Evolutionary conservation across 2,329 filamentous ascomycete species (phyloP), one percentile per base, ranked within the genome.

Genomic region (Byssoonygena ceratinophila): DNA sequence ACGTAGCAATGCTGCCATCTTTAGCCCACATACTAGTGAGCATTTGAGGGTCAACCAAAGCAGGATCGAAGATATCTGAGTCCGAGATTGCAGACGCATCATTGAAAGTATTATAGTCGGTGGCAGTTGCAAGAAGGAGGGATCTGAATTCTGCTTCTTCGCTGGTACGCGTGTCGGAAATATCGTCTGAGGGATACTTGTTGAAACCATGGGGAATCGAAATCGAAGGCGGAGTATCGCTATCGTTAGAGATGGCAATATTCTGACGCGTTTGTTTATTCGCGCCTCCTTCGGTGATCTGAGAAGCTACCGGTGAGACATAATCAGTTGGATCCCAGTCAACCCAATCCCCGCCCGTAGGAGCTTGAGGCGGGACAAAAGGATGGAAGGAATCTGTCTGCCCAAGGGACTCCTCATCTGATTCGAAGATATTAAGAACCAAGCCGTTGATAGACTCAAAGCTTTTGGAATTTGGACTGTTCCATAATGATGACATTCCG

Each of bases 281-380:
- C n/a, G 41, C 23, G 25, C n/a, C 12, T 31, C 43, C 23, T 22
- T 47, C 31, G 12, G 41, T 12, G 18, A 14, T 2, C 16, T 34
- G 39, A 4, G 32, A 31, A 18, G 23, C 60, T 29, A 52, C 50
- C 0, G 64, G 63, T 27, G 67, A 68, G n/a, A 65, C 58, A 31
- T 64, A 68, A 51, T 67, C 61, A 1, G 63, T 61, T 27, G 64
- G 63, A 27, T 69, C 59, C 68, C 68, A 70, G 51, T 69, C 65
- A 1, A 61, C 59, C 68, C 68, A 71, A 56, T 61, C 61, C 29
- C 59, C 59, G 47, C 56, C 58, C 11, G 55, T 45, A 11, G 54
- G 53, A 41, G 55, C 57, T 44, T 65, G 63, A 14, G 57, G 52
- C 12, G 59, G 58, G 23, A 60, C 61, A 18, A 70, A 60, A 5